Percentiles rank a stretch among this genome's conserved stretches.
Conservation (phyloP, 345 rosid species). For the Moringa oleifera region DNA sequence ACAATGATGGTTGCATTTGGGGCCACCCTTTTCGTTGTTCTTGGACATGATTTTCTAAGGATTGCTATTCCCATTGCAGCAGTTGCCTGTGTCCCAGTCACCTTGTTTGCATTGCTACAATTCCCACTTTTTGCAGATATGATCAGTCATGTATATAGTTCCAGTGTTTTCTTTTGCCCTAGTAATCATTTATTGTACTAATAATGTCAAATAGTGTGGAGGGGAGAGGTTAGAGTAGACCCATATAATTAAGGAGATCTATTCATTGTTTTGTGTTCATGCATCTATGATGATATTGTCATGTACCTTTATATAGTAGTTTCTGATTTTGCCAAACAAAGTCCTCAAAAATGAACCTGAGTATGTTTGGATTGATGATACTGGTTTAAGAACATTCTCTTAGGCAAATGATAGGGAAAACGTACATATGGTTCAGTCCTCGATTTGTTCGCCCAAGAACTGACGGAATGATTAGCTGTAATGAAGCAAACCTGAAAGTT, state of each 20-base stretch:
- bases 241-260: no score
- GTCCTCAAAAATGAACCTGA: no score
- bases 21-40: slow-evolving; percentile 17
- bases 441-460: no score
- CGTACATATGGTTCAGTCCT: no score
- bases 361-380: no score
- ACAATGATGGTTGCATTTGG: slow-evolving; percentile 33
- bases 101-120: slow-evolving; percentile 26
- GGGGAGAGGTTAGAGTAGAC: no score
- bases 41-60: slow-evolving; percentile 18
- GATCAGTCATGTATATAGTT: not conserved
- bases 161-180: not conserved
- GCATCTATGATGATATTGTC: not conserved
- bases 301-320: not conserved
- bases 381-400: no score
- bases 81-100: slow-evolving; percentile 21
- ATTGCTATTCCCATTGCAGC: slow-evolving; percentile 17
- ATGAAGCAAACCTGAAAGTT: no score
- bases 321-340: no score
- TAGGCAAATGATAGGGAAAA: no score
- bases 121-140: slow-evolving; percentile 26
- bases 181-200: slow-evolving; percentile 7
- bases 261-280: not conserved
- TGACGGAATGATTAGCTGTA: no score
- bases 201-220: not conserved